These are phyloP conservation scores for Claviceps maximensis DNA, from an alignment of 2,329 filamentous ascomycete genomes.

Conservation along the genomic window DNA sequence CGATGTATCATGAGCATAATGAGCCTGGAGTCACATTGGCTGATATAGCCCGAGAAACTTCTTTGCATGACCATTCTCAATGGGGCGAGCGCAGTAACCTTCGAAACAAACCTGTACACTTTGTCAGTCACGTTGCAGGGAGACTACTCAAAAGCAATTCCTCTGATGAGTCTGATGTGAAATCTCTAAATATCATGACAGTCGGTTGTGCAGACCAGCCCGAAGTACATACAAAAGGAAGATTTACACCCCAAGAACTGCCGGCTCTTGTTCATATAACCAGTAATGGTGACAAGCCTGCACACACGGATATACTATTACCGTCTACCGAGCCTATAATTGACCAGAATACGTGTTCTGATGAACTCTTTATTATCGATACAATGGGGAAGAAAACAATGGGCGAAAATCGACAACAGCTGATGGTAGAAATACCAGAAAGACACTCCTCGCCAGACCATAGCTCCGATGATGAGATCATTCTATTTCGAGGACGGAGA, in stretches of 20 bases:
- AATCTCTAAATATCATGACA: slow-evolving; percentile 2
- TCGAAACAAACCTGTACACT: slow-evolving; percentile 34
- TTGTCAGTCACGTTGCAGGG: slow-evolving; percentile 39
- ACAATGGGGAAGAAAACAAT: slow-evolving; percentile 16
- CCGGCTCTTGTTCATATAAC: neutral
- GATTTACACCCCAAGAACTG: neutral
- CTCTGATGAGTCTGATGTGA: neutral
- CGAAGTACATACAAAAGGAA: neutral
- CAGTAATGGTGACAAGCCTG: neutral
- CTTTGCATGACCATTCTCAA: slow-evolving; percentile 27
- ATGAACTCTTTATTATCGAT: slow-evolving; percentile 24
- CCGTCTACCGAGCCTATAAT: neutral
- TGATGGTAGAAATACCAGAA: slow-evolving; percentile 8
- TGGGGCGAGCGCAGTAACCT: slow-evolving; percentile 28
- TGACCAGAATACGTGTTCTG: neutral
- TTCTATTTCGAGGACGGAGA: slow-evolving; percentile 49
- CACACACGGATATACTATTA: neutral
- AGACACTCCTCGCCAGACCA: slow-evolving; percentile 12
- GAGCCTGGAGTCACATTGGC: slow-evolving; percentile 18
- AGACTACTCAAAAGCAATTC: slow-evolving; percentile 29
- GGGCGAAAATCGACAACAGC: neutral
- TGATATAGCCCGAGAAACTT: slow-evolving; percentile 38
- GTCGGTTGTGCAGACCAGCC: neutral
- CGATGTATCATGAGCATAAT: neutral
- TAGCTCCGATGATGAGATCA: slow-evolving; percentile 51